Conservation (phyloP, 176 grass and related monocot species). For the Chrysopogon serrulatus region DNA sequence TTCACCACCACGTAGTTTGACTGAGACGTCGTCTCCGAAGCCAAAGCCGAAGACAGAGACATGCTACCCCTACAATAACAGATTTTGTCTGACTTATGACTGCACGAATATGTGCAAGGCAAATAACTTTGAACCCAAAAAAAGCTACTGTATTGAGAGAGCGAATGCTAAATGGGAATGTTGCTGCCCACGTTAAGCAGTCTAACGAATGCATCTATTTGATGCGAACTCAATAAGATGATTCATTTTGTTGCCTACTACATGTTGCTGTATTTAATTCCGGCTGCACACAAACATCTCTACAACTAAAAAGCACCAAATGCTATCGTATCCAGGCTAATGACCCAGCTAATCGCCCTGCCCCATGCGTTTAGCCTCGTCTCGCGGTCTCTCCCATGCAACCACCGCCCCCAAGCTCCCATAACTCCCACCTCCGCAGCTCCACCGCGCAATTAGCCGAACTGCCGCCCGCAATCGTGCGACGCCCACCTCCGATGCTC, state of each 20-base stretch:
- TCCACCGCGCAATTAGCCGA: too few relatives aligned
- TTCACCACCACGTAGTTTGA: not conserved
- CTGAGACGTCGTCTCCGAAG: not conserved
- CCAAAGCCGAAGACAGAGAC: not conserved
- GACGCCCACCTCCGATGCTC: too few relatives aligned
- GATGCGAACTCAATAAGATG: not conserved
- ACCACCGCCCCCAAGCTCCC: too few relatives aligned
- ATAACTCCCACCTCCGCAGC: too few relatives aligned
- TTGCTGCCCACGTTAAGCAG: not conserved
- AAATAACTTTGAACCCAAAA: not conserved
- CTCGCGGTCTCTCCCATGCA: too few relatives aligned
- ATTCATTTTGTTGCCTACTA: not conserved
- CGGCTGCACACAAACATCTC: too few relatives aligned
- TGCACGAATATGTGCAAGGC: not conserved
- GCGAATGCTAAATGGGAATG: not conserved
- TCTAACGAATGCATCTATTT: not conserved
- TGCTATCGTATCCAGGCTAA: too few relatives aligned
- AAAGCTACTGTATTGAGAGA: not conserved
- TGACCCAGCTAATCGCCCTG: too few relatives aligned
- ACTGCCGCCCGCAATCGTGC: too few relatives aligned
- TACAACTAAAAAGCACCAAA: too few relatives aligned
- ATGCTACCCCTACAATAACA: not conserved
- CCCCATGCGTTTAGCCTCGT: too few relatives aligned
- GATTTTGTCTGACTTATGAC: not conserved
- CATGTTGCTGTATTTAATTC: too few relatives aligned